Conservation (phyloP, 495 filamentous ascomycete species). For the Extremus antarcticus region DNA sequence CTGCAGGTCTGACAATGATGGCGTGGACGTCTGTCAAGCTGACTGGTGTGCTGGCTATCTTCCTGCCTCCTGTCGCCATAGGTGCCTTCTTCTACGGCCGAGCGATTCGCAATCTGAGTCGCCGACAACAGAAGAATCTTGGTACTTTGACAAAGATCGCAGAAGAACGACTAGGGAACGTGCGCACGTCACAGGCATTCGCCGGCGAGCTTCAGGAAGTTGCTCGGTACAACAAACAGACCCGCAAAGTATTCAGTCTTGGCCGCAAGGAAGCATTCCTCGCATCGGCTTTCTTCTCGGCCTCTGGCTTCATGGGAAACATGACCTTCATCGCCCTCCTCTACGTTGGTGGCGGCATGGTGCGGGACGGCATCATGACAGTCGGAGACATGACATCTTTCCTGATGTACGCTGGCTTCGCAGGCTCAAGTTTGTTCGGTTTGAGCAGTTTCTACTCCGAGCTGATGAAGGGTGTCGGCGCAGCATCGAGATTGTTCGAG, state of each 20-base stretch:
- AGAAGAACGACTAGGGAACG: conserved; percentile 89
- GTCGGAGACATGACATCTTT: conserved; percentile 94
- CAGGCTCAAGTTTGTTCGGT: conserved; percentile 82
- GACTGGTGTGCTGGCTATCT: conserved; percentile 70
- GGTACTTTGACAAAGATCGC: conserved; percentile 91
- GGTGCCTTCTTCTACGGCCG: conserved; percentile 86
- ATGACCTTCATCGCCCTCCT: conserved; percentile 91
- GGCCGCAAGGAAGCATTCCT: conserved; percentile 77
- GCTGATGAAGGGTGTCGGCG: conserved; percentile 96
- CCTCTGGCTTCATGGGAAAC: conserved; percentile 80
- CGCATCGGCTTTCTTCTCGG: conserved; percentile 82
- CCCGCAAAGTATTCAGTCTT: conserved; percentile 80
- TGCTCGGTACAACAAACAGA: conserved; percentile 77
- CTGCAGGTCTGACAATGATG: conserved; percentile 82
- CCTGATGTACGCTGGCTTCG: conserved; percentile 94
- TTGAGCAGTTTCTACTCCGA: conserved; percentile 94
- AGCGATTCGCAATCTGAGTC: conserved; percentile 71
- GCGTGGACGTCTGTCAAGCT: conserved; percentile 84
- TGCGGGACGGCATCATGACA: conserved; percentile 71
- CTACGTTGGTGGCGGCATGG: conserved; percentile 82
- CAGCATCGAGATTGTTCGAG: conserved; percentile 88
- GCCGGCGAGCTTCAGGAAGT: conserved; percentile 87
- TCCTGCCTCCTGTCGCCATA: conserved; percentile 87
- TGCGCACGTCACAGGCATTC: conserved; percentile 91
- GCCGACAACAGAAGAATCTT: conserved; percentile 84